Evolutionary conservation across 208 protist species (phyloP), one percentile per base, ranked within the genome.

Genomic region (Trypanosoma cruzi): DNA sequence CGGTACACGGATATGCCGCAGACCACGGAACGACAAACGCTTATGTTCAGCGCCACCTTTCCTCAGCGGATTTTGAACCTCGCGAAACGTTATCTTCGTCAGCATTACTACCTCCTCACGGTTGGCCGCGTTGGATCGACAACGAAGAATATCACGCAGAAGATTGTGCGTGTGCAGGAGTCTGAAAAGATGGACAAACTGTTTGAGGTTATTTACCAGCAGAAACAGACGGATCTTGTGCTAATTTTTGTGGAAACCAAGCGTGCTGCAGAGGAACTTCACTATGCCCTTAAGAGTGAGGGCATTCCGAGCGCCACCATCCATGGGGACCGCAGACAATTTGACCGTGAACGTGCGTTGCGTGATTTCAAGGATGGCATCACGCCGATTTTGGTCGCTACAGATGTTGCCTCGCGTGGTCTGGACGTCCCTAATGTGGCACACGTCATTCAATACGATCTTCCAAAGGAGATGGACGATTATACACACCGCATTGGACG

Each of bases 31-130:
- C 88, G 98, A 32, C 98, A 99, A 80, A 99, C 99, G 37, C 88
- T 99, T 22, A 98, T 99, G 96, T 99, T 99, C 88, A 98, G 89
- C 58, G 99, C 99, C 54, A 99, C 99, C 31, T 99, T 99, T 85
- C 98, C 99, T 2, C 83, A 93, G 72, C 94, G 96, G 73, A 99
- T 99, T 66, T 95, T 99, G 73, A 89, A 88, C 69, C 90, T 99
- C 16, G 98, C 99, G 0, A 83, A 90, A 55, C 94, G 98, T 66
- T 99, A 99, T 84, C 81, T 99, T 20, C 79, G 81, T 48, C 83
- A 96, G 68, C 98, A 99, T 70, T 95, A 99, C 73, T 93, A 95
- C 75, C 98, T 99, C 71, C 81, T 99, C 18, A 96, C 94, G 11
- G 98, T 99, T 28, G 99, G 99, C 57, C 89, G 96, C 50, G 97